Evolutionary conservation across 345 rosid genomes (phyloP).

Genomic region (Eucalyptus victrix): DNA sequence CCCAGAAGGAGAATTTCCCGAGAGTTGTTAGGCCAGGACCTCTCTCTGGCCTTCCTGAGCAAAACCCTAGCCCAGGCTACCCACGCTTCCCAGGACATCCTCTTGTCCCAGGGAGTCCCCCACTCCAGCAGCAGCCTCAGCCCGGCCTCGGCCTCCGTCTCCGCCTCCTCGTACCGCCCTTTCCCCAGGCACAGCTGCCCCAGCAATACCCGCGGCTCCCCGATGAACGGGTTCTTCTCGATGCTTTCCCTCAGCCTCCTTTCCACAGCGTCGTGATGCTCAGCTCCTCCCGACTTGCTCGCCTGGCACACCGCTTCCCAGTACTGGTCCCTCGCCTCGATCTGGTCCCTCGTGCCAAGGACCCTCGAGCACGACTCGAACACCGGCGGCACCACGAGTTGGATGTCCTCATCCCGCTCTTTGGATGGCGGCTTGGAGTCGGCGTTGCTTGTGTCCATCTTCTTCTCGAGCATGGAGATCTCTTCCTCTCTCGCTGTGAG

Average conservation of each 20-base stretch:
- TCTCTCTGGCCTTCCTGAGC: slow-evolving; percentile 66
- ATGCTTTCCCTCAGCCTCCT: slow-evolving; percentile 27
- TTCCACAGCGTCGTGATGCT: slow-evolving; percentile 33
- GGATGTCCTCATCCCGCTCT: slow-evolving; percentile 54
- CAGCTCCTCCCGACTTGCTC: slow-evolving; percentile 4
- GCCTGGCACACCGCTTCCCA: slow-evolving; percentile 67
- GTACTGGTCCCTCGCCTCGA: slow-evolving; percentile 50
- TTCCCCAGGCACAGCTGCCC: slow-evolving; percentile 46
- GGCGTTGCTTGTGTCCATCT: slow-evolving; percentile 10
- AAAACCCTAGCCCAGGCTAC: slow-evolving; percentile 79
- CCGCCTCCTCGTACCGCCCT: slow-evolving; percentile 66
- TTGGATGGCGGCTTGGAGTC: background rate
- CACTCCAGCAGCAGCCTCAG: slow-evolving; percentile 59
- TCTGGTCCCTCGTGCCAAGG: slow-evolving; percentile 41
- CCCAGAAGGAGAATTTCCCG: slow-evolving; percentile 85
- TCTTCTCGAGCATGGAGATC: slow-evolving; percentile 49
- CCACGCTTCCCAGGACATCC: slow-evolving; percentile 96
- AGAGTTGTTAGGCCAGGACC: slow-evolving; percentile 64
- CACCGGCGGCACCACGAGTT: slow-evolving; percentile 70
- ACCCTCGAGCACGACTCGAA: slow-evolving; percentile 45
- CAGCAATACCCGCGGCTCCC: slow-evolving; percentile 75
- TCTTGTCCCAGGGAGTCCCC: slow-evolving; percentile 96
- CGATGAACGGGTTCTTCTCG: slow-evolving; percentile 67
- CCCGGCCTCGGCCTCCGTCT: slow-evolving; percentile 51
- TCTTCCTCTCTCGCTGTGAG: slow-evolving; percentile 69